Evolutionary conservation across 768 basidiomycete species (phyloP).

Genomic region (Lactarius sanguifluus): DNA sequence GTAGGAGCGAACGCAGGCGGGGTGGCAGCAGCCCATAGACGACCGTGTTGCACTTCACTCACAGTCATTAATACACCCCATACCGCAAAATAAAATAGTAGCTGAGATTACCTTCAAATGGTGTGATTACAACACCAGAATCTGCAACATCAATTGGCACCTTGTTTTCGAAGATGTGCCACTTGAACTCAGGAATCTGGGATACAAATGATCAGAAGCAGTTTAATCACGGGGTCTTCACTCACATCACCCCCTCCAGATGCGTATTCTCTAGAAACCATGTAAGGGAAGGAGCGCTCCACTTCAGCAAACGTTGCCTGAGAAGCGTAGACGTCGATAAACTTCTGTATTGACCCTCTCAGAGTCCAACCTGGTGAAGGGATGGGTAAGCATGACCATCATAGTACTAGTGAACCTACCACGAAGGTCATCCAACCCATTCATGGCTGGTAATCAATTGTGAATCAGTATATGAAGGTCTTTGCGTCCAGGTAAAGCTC

Average conservation of each 20-base stretch:
- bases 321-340: slow-evolving; percentile 76
- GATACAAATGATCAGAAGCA: slow-evolving; percentile 11
- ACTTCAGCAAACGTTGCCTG: slow-evolving; percentile 64
- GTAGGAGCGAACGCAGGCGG: slow-evolving; percentile 43
- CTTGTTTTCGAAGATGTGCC: slow-evolving; percentile 75
- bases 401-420: slow-evolving; percentile 43
- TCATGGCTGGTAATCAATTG: slow-evolving; percentile 56
- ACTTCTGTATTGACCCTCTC: slow-evolving; percentile 56
- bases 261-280: slow-evolving; percentile 70
- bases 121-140: slow-evolving; percentile 61
- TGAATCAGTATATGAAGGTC: neutral
- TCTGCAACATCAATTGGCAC: slow-evolving; percentile 65
- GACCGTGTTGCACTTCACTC: slow-evolving; percentile 64
- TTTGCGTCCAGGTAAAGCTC: slow-evolving; percentile 21
- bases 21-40: slow-evolving; percentile 50
- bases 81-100: neutral
- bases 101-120: slow-evolving; percentile 57
- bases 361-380: slow-evolving; percentile 67
- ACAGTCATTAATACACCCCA: slow-evolving; percentile 7
- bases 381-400: neutral
- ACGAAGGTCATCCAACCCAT: slow-evolving; percentile 86
- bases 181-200: slow-evolving; percentile 79
- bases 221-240: slow-evolving; percentile 10
- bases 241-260: slow-evolving; percentile 79
- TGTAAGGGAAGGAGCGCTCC: slow-evolving; percentile 75